Base-by-base conservation (phyloP, 192 early-diverging fungal genomes). In the Coemansia sp. region DNA sequence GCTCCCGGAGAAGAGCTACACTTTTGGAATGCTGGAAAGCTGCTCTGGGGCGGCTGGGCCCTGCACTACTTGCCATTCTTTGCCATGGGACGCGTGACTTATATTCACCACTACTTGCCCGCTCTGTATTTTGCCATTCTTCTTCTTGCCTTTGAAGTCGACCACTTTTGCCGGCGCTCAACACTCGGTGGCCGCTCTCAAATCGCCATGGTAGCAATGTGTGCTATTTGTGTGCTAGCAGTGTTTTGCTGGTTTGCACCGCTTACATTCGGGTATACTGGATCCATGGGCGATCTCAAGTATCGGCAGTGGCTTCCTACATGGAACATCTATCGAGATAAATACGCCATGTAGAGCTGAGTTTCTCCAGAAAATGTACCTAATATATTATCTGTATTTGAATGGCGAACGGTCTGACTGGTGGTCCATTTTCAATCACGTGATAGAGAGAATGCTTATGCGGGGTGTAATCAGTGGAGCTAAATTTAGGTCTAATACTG, bases 31-130 rank as follows among this genome's bases (percentile, higher is more conserved):
- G 82, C 82, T 12, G 85, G 87, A 31, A 93, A 94, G 41, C 96
- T 96, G 86, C 88, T 97, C 71, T 90, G 92, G 68, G 71, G 94
- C 47, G 91, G 88, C 33, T 98, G 94, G 92, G 70, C 80, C 22
- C 76, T 97, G 64, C 96, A 98, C 77, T 98, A 93, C 77, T 36
- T 94, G 16, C 96, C 97, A 27, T 98, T 97, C 86, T 96, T 93
- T 73, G 67, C 95, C 42, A 94, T 96, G 93, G 96, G 95, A 18
- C 89, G 97, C 38, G 89, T 92, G 60, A 87, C 97, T 9, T 98
- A 97, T 79, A 75, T 98, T 68, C 97, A 98, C 85, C 97, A 98
- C 82, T 98, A 98, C 78, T 80, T 98, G 62, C 96, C 95, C 4
- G 89, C 92, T 1, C 88, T 91, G 41, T 91, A 97, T 55, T 93